Conservation (phyloP, 768 basidiomycete species). For the Boletus sp. region DNA sequence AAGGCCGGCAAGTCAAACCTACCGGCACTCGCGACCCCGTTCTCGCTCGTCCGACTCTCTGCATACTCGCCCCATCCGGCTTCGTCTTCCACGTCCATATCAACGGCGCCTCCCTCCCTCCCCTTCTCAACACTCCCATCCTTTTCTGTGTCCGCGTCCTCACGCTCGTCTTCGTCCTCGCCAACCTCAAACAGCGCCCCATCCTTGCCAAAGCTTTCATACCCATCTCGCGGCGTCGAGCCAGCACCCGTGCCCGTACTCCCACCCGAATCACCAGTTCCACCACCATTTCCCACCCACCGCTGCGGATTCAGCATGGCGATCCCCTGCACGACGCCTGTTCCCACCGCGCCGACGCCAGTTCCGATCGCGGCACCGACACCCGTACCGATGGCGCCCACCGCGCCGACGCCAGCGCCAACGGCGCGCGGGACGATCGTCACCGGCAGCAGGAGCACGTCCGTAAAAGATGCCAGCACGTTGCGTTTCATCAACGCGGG, state of each 20-base stretch:
- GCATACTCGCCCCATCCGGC: conserved; percentile 27
- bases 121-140: conserved; percentile 14
- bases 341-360: conserved; percentile 57
- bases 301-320: conserved; percentile 88
- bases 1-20: not conserved
- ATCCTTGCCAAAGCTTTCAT: conserved; percentile 26
- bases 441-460: conserved; percentile 86
- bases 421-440: conserved; percentile 90
- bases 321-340: conserved; percentile 78
- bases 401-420: conserved; percentile 65
- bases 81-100: conserved; percentile 13
- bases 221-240: conserved; percentile 10
- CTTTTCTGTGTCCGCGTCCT: conserved; percentile 9
- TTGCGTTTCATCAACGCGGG: conserved; percentile 91
- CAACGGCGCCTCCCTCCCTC: not conserved
- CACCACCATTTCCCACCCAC: conserved; percentile 56
- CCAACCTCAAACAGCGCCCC: conserved; percentile 53
- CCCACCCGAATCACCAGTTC: not conserved
- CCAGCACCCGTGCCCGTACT: not conserved
- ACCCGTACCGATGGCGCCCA: conserved; percentile 67
- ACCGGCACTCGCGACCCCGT: not conserved
- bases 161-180: conserved; percentile 36
- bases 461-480: conserved; percentile 88
- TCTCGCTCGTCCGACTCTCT: conserved; percentile 3
- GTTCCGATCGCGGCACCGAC: conserved; percentile 58